Evolutionary conservation across 306 rosid genomes (phyloP).

Genomic region (Begonia loranthoides): DNA sequence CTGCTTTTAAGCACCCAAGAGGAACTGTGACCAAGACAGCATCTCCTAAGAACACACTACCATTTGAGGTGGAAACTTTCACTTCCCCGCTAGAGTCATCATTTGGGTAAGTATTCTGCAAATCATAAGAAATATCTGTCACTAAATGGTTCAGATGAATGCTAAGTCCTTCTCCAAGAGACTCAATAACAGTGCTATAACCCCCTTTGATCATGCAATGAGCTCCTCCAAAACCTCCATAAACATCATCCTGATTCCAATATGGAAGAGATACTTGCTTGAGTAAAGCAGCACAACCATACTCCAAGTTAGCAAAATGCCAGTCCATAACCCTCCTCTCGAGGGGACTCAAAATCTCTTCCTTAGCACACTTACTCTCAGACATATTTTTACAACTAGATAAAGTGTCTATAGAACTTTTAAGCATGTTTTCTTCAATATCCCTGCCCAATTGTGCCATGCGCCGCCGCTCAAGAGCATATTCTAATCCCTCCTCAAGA

Average conservation of each 20-base stretch:
- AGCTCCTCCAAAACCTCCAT: slow-evolving; percentile 99
- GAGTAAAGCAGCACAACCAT: slow-evolving; percentile 96
- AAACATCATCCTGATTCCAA: slow-evolving; percentile 98
- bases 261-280: slow-evolving; percentile 90
- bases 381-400: slow-evolving; percentile 18
- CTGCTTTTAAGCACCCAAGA: slow-evolving; percentile 95
- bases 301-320: slow-evolving; percentile 98
- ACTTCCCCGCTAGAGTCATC: slow-evolving; percentile 32
- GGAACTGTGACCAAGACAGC: slow-evolving; percentile 89
- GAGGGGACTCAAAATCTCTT: slow-evolving; percentile 60
- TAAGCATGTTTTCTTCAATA: slow-evolving; percentile 31
- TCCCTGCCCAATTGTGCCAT: slow-evolving; percentile 27
- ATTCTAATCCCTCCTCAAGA: slow-evolving; percentile 96
- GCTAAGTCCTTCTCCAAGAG: slow-evolving; percentile 74
- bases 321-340: slow-evolving; percentile 99
- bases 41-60: slow-evolving; percentile 60
- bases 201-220: slow-evolving; percentile 99
- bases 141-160: slow-evolving; percentile 68
- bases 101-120: slow-evolving; percentile 23
- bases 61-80: slow-evolving; percentile 70
- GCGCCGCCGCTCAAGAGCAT: slow-evolving; percentile 70
- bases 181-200: slow-evolving; percentile 76
- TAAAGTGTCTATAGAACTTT: slow-evolving; percentile 17
- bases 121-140: slow-evolving; percentile 59
- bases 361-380: slow-evolving; percentile 17